Conservation (phyloP, 805 yeast genomes). For the Pichia heedii region DNA sequence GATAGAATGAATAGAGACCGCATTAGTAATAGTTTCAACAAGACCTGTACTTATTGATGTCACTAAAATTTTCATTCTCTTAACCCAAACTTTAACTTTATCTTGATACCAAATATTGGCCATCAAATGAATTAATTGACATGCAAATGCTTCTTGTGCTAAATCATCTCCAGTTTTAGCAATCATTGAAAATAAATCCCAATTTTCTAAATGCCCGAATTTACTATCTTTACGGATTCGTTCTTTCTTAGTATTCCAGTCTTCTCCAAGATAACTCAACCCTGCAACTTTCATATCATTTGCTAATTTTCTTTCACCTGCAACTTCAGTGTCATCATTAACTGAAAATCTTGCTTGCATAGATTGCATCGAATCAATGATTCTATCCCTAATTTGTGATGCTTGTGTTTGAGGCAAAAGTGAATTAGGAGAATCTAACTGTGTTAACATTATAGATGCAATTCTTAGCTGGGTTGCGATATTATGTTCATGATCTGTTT, state of each 20-base stretch:
- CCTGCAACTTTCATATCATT: slow-evolving; percentile 87
- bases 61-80: slow-evolving; percentile 82
- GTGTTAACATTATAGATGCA: slow-evolving; percentile 91
- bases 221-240: slow-evolving; percentile 72
- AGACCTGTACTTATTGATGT: slow-evolving; percentile 88
- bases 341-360: slow-evolving; percentile 60
- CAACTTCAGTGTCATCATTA: slow-evolving; percentile 51
- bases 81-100: slow-evolving; percentile 78
- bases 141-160: slow-evolving; percentile 96
- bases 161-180: slow-evolving; percentile 95
- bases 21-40: slow-evolving; percentile 94
- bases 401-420: slow-evolving; percentile 52
- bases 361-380: slow-evolving; percentile 66
- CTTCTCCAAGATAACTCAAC: slow-evolving; percentile 73
- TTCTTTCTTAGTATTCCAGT: slow-evolving; percentile 77
- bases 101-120: slow-evolving; percentile 73
- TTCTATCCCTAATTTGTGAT: slow-evolving; percentile 55
- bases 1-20: slow-evolving; percentile 87
- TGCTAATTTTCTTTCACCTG: slow-evolving; percentile 87
- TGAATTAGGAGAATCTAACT: slow-evolving; percentile 56
- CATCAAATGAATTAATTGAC: slow-evolving; percentile 84
- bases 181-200: slow-evolving; percentile 94
- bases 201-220: slow-evolving; percentile 78
- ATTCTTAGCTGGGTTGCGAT: slow-evolving; percentile 91
- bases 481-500: slow-evolving; percentile 31